Evolutionary conservation across 2,329 filamentous ascomycete genomes (phyloP).

Genomic region (Stagonosporopsis vannaccii): DNA sequence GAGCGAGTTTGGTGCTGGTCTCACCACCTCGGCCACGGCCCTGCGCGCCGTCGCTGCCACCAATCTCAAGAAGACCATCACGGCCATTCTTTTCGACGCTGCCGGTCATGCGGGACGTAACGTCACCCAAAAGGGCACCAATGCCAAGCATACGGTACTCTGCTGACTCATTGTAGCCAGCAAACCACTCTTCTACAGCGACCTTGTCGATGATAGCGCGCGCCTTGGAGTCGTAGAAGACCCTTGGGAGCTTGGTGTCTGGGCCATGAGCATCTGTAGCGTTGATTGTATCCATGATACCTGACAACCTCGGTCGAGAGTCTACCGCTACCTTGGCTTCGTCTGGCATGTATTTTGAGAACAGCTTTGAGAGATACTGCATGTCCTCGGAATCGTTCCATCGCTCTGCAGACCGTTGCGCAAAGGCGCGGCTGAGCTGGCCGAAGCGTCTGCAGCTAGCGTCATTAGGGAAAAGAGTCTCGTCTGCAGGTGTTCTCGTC

Average conservation of each 20-base stretch:
- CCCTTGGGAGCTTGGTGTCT: constrained; percentile 76
- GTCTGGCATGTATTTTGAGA: constrained; percentile 86
- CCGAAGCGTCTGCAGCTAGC: constrained; percentile 57
- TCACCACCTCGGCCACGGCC: constrained; percentile 57
- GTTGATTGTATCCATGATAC: constrained; percentile 95
- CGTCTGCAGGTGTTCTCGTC: constrained; percentile 54
- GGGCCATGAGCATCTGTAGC: constrained; percentile 84
- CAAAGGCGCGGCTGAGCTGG: constrained; percentile 57
- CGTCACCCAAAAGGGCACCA: constrained; percentile 81
- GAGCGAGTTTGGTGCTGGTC: constrained; percentile 71
- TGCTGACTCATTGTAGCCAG: constrained; percentile 79
- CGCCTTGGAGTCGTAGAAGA: constrained; percentile 84
- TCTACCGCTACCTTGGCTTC: constrained; percentile 77
- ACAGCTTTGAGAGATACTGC: constrained; percentile 77
- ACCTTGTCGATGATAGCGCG: constrained; percentile 74
- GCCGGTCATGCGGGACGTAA: constrained; percentile 64
- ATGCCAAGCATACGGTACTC: constrained; percentile 94
- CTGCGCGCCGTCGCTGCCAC: constrained; percentile 41
- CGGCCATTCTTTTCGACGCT: constrained; percentile 44
- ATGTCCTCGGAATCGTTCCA: constrained; percentile 75
- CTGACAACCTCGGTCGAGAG: constrained; percentile 80
- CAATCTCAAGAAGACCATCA: constrained; percentile 52
- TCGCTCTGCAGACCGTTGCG: constrained; percentile 54
- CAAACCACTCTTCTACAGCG: constrained; percentile 90
- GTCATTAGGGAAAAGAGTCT: constrained; percentile 61